A percentile compares a stretch with the other conserved stretches of the same genome.
Evolutionary conservation across 257 asterid species (phyloP).

Genomic region (Ballota nigra): DNA sequence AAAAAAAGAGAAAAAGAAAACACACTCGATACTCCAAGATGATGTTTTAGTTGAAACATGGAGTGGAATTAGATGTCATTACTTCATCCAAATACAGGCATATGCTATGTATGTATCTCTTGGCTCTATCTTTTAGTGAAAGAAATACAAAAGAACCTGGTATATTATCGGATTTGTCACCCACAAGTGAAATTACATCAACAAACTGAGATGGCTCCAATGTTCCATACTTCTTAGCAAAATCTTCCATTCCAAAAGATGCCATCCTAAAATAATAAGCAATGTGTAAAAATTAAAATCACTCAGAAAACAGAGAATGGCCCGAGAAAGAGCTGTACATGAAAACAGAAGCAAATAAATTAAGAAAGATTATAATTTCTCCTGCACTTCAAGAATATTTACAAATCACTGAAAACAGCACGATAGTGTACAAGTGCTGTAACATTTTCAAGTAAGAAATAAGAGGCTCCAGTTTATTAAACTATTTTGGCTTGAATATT

Average conservation of each 20-base stretch:
- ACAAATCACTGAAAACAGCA: neutral
- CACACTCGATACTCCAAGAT: conserved; percentile 9
- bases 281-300: conserved; percentile 4
- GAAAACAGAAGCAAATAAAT: conserved; percentile 14
- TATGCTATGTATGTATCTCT: neutral
- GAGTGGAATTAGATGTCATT: neutral
- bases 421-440: neutral
- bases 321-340: neutral
- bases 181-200: conserved; percentile 84
- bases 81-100: conserved; percentile 5
- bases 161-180: conserved; percentile 89
- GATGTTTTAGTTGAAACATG: conserved; percentile 11
- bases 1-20: neutral
- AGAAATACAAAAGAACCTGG: conserved; percentile 60
- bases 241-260: conserved; percentile 97
- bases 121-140: neutral
- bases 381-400: conserved; percentile 1
- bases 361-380: neutral
- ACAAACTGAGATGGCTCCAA: conserved; percentile 90
- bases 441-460: neutral
- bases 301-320: neutral
- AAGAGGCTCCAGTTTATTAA: no score
- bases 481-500: no score
- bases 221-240: conserved; percentile 74
- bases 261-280: conserved; percentile 59